Base-by-base conservation (phyloP, 306 rosid species). In the Quercus ilex region DNA sequence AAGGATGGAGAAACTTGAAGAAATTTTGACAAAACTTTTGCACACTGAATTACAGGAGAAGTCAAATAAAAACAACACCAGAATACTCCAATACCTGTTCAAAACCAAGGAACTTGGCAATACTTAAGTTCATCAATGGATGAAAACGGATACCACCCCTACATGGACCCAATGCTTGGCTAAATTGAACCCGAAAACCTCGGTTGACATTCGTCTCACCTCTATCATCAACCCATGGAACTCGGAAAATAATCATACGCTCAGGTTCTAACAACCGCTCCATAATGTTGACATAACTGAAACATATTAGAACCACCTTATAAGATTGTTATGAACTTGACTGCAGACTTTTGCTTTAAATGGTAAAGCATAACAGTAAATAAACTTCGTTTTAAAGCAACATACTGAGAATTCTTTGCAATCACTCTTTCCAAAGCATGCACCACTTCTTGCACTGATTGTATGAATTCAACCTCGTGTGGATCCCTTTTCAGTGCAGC, bases 221-320 rank as follows among this genome's bases (percentile, higher is more conserved):
- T 89, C 96, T 89, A 84, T 94, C 98, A 89, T 92, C 98, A 80
- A 92, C 87, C 98, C 98, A 94, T 55, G 98, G 95, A 80, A 94
- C 94, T 85, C 98, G 92, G 73, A 94, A 94, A 80, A 90, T 77
- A 89, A 94, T 85, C 92, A 88, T 86, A 25, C 98, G 91, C 78
- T 94, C 98, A 81, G 98, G 97, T 88, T 94, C 98, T 89, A 94
- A 82, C 80, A 94, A 86, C 81, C 98, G 98, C 92, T 92, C 98
- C 96, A 94, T 92, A 78, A 94, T 92, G 86, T 84, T 94, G 84
- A 90, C 92, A 84, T 94, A 94, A 83, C 98, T 94, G 94, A 89
- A 86, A 86, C 72, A 83, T 43, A 73, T 70, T 13, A 85, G 38
- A 71, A 38, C 31, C 74, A 74, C 51, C 56, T 31, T 19, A 55